Percentiles rank a stretch among this genome's conserved stretches.
Evolutionary conservation across 176 grass and related monocot species (phyloP).

Genomic region (Lolium perenne): DNA sequence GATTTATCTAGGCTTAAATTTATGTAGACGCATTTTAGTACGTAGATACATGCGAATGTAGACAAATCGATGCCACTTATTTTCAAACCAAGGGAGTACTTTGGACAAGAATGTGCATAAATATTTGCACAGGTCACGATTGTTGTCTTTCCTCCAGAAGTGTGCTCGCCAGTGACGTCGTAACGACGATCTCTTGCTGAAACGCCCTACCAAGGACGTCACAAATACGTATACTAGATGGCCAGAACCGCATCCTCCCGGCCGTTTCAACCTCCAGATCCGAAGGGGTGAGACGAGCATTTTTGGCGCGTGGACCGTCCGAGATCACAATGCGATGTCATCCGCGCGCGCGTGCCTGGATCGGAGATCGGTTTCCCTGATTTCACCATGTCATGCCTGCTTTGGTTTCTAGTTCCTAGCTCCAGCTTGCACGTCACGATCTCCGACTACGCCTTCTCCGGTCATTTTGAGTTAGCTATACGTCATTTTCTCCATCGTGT

Average conservation of each 20-base stretch:
- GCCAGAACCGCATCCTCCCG: neutral
- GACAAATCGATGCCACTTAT: too few species aligned
- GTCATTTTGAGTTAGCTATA: neutral
- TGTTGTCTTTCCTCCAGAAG: neutral
- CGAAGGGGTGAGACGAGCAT: neutral
- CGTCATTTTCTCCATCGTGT: neutral
- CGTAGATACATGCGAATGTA: too few species aligned
- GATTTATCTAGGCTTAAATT: too few species aligned
- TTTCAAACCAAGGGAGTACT: too few species aligned
- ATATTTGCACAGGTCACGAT: neutral
- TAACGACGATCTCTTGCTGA: constrained; percentile 44
- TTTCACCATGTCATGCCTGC: neutral
- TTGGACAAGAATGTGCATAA: neutral
- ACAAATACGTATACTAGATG: neutral
- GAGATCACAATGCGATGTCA: neutral
- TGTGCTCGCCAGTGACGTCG: neutral
- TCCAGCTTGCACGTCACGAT: neutral
- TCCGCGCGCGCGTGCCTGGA: neutral
- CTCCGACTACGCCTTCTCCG: neutral
- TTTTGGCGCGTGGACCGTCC: neutral
- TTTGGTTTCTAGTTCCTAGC: neutral
- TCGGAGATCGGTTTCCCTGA: neutral
- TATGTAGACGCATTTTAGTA: too few species aligned
- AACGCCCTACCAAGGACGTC: constrained; percentile 31
- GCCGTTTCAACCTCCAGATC: neutral